These are phyloP conservation scores for Colletotrichum sojae DNA, from an alignment of 2,329 filamentous ascomycete species.

Conservation along the genomic window DNA sequence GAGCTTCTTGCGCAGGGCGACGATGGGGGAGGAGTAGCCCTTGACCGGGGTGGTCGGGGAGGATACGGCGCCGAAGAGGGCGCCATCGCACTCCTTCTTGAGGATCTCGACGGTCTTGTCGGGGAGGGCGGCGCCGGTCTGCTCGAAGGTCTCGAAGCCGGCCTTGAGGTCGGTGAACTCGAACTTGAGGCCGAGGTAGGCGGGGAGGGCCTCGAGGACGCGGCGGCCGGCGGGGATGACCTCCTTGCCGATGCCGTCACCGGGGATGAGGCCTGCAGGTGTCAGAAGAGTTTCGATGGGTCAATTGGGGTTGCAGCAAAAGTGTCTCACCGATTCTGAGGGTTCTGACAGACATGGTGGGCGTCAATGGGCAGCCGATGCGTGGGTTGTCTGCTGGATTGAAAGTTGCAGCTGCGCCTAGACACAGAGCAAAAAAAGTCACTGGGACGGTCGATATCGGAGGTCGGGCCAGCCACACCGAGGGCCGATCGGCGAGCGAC, in stretches of 20 bases:
- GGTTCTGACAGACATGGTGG: slow-evolving; percentile 58
- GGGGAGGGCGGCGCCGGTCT: slow-evolving; percentile 88
- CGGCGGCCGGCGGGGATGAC: slow-evolving; percentile 96
- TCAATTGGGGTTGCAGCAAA: slow-evolving; percentile 2
- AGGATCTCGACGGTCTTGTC: slow-evolving; percentile 92
- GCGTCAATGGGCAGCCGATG: slow-evolving; percentile 34
- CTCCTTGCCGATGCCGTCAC: slow-evolving; percentile 98
- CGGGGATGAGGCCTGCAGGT: slow-evolving; percentile 84
- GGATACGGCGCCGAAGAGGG: slow-evolving; percentile 95
- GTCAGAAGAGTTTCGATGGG: background rate
- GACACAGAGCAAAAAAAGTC: slow-evolving; percentile 26
- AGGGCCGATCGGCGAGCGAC: slow-evolving; percentile 38
- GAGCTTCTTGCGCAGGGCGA: slow-evolving; percentile 94
- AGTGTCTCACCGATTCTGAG: slow-evolving; percentile 55
- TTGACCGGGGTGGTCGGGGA: slow-evolving; percentile 91
- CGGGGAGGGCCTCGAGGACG: slow-evolving; percentile 91
- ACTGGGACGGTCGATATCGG: slow-evolving; percentile 38
- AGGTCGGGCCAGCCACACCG: slow-evolving; percentile 38
- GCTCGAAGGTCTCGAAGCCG: slow-evolving; percentile 93
- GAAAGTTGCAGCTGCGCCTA: slow-evolving; percentile 4
- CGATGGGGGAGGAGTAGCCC: slow-evolving; percentile 97
- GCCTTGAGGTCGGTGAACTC: slow-evolving; percentile 94
- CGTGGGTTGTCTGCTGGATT: slow-evolving; percentile 17
- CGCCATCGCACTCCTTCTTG: slow-evolving; percentile 92
- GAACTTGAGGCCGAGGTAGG: slow-evolving; percentile 94